Percentiles rank a stretch among this genome's conserved stretches.
Conservation (phyloP, 2,329 filamentous ascomycete genomes). For the Ceratocystiopsis brevicomis region DNA sequence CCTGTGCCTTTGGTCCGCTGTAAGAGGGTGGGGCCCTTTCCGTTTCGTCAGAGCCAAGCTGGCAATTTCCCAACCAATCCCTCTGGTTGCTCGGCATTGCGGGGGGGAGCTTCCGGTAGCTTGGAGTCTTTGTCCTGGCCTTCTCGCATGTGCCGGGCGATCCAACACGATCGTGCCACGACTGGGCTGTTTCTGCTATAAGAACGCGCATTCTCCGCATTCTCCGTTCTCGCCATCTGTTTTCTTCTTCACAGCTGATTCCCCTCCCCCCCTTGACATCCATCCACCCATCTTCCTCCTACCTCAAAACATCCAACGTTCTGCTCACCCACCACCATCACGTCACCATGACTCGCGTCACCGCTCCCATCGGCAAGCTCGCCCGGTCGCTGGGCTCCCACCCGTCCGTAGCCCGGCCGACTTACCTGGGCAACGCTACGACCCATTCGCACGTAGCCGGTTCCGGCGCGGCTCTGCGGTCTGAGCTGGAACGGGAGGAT, state of each 20-base stretch:
- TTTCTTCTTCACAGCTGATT: background rate
- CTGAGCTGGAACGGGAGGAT: constrained; percentile 23
- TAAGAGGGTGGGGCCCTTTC: too few species aligned
- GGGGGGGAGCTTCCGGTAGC: too few species aligned
- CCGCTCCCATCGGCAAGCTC: constrained; percentile 29
- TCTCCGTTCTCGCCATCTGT: too few species aligned
- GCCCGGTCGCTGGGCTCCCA: constrained; percentile 26
- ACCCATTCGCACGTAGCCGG: constrained; percentile 19
- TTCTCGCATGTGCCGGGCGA: too few species aligned
- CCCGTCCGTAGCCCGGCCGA: constrained; percentile 18
- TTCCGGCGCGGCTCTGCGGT: constrained; percentile 23
- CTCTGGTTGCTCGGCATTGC: too few species aligned
- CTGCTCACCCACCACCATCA: background rate
- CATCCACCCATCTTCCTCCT: background rate
- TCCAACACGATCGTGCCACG: too few species aligned
- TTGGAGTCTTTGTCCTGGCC: too few species aligned
- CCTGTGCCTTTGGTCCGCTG: too few species aligned
- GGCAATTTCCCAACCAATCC: too few species aligned
- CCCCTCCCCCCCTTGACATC: background rate
- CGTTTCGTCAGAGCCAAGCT: too few species aligned
- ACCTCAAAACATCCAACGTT: background rate
- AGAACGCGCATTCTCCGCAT: too few species aligned
- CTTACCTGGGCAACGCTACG: constrained; percentile 11
- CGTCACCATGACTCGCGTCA: constrained; percentile 28
- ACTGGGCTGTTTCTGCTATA: too few species aligned